A percentile compares a stretch with the other conserved stretches of the same genome.
phyloP scores from a whole-genome alignment of 108 stramenopile genomes.

The Fistulifera pelliculosa region DNA sequence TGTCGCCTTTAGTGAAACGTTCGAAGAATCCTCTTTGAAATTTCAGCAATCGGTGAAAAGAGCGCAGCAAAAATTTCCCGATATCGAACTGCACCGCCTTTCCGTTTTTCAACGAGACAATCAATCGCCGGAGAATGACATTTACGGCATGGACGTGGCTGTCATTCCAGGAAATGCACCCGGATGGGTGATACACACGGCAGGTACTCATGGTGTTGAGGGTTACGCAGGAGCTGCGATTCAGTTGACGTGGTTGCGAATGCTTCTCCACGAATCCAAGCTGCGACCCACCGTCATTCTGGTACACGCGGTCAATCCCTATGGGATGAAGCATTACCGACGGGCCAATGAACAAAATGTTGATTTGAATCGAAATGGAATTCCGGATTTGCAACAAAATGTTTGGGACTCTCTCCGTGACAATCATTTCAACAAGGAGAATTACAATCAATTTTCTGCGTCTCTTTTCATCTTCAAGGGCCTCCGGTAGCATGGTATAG shows the following conservation, averaged over 20 bases:
- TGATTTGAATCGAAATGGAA: slow-evolving; percentile 74
- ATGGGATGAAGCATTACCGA: slow-evolving; percentile 67
- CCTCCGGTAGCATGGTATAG: slow-evolving; percentile 11
- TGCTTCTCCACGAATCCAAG: not conserved
- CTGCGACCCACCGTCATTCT: slow-evolving; percentile 51
- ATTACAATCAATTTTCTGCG: slow-evolving; percentile 19
- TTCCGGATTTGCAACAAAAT: not conserved
- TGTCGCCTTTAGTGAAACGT: no score
- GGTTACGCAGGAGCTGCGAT: slow-evolving; percentile 76
- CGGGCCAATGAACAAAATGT: slow-evolving; percentile 77
- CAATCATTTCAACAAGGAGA: not conserved
- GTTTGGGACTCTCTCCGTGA: not conserved
- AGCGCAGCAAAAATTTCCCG: no score
- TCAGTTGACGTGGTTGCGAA: slow-evolving; percentile 34
- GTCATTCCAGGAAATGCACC: slow-evolving; percentile 21
- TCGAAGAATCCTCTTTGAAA: no score
- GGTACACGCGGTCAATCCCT: slow-evolving; percentile 77
- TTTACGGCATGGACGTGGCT: slow-evolving; percentile 40
- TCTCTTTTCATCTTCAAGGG: slow-evolving; percentile 16
- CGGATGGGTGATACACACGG: slow-evolving; percentile 47
- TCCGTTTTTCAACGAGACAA: not conserved
- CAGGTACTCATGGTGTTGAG: slow-evolving; percentile 76
- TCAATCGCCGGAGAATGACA: not conserved
- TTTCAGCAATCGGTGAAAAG: no score
- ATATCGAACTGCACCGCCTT: no score